Evolutionary conservation across 352 stramenopile genomes (phyloP).

Genomic region (Pythium volutum): DNA sequence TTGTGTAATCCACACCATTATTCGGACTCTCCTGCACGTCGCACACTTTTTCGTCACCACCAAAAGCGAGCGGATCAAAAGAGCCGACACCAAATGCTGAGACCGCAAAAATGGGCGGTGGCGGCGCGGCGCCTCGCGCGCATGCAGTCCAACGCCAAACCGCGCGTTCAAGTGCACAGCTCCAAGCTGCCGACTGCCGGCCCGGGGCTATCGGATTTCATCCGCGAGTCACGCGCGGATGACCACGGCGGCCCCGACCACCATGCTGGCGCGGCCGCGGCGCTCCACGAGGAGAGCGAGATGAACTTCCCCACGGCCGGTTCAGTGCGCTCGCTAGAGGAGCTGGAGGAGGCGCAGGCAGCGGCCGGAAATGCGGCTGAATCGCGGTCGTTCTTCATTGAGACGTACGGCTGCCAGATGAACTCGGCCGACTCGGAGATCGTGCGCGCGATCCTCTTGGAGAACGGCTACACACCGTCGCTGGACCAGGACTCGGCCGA

Average conservation of each 20-base stretch:
- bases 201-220: constrained; percentile 67
- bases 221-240: constrained; percentile 43
- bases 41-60: constrained; percentile 13
- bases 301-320: constrained; percentile 67
- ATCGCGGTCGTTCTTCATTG: constrained; percentile 71
- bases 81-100: constrained; percentile 15
- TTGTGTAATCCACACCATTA: neutral
- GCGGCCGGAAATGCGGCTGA: neutral
- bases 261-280: constrained; percentile 17
- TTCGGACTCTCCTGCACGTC: neutral
- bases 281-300: constrained; percentile 47
- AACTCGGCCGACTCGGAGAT: constrained; percentile 99
- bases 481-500: constrained; percentile 77
- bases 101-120: constrained; percentile 14
- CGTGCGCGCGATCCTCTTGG: constrained; percentile 92
- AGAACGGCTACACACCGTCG: constrained; percentile 60
- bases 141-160: constrained; percentile 34
- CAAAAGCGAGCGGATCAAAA: constrained; percentile 3
- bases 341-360: constrained; percentile 36
- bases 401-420: constrained; percentile 99
- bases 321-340: constrained; percentile 51
- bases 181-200: constrained; percentile 43
- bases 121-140: constrained; percentile 17
- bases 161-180: constrained; percentile 32
- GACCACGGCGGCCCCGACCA: constrained; percentile 26